Evolutionary conservation across 768 basidiomycete genomes (phyloP).

Genomic region (Mrakia blollopis): DNA sequence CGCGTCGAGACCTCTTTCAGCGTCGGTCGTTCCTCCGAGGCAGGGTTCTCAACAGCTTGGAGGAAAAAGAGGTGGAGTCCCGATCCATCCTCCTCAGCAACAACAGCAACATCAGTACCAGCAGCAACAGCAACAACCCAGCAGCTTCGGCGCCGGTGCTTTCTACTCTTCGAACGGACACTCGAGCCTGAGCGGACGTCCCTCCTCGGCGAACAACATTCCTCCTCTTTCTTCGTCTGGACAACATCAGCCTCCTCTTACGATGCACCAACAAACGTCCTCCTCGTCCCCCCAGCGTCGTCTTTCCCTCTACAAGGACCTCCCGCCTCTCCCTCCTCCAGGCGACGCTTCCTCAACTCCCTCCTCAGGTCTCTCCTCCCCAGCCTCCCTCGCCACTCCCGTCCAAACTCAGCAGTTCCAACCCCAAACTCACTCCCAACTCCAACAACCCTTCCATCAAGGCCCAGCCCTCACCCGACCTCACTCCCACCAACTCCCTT

Average conservation of each 20-base stretch:
- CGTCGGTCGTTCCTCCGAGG: neutral
- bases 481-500: constrained; percentile 7
- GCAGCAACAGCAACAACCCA: neutral
- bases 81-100: neutral
- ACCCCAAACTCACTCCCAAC: neutral
- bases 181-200: neutral
- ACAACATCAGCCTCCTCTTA: too few relatives aligned
- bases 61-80: neutral
- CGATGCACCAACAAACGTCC: neutral
- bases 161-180: neutral
- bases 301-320: constrained; percentile 18
- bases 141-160: neutral
- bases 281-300: neutral
- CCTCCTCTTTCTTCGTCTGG: neutral
- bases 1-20: neutral
- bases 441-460: neutral
- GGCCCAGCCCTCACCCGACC: neutral
- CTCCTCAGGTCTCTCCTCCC: neutral
- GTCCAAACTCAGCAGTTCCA: neutral
- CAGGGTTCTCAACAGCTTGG: constrained; percentile 1
- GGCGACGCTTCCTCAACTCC: neutral
- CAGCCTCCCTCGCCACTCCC: neutral
- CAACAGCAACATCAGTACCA: neutral
- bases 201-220: neutral
- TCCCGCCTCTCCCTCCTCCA: constrained; percentile 28